phyloP scores from a whole-genome alignment of 73 alveolate genomes.

The Paramecium sonneborni region DNA sequence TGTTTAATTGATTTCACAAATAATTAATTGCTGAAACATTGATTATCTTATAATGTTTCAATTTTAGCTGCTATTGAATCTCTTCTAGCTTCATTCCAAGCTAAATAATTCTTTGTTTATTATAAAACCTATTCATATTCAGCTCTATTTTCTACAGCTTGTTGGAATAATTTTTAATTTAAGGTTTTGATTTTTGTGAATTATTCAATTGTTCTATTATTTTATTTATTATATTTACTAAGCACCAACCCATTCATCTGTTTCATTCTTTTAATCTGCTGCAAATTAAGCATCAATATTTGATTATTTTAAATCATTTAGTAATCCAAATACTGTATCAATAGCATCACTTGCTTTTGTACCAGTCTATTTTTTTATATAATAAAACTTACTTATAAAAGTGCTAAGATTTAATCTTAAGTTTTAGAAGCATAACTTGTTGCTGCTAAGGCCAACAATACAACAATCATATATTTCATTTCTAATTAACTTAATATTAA shows the following conservation, averaged over 20 bases:
- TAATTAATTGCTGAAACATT: slow-evolving; percentile 27
- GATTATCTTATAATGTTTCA: slow-evolving; percentile 6
- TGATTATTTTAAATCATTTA: slow-evolving; percentile 31
- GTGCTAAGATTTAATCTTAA: slow-evolving; percentile 32
- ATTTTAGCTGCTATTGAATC: not conserved
- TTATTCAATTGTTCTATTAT: slow-evolving; percentile 8
- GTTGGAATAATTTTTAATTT: not conserved
- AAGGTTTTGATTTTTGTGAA: slow-evolving; percentile 6
- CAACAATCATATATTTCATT: slow-evolving; percentile 23
- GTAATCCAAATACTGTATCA: slow-evolving; percentile 32
- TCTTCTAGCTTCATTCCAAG: slow-evolving; percentile 37
- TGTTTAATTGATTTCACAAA: slow-evolving; percentile 31
- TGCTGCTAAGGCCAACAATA: not conserved
- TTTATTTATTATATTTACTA: not conserved
- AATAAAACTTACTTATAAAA: not conserved
- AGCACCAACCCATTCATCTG: slow-evolving; percentile 32
- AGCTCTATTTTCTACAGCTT: not conserved
- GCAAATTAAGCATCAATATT: slow-evolving; percentile 44
- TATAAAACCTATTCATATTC: slow-evolving; percentile 5
- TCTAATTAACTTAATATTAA: not conserved
- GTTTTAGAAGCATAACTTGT: not conserved
- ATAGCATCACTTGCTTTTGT: slow-evolving; percentile 52
- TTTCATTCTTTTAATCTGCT: slow-evolving; percentile 23
- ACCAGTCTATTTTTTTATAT: not conserved
- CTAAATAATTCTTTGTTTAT: slow-evolving; percentile 16